Base-by-base conservation (phyloP, 768 basidiomycete genomes). In the Rhizopogon vesiculosus region DNA sequence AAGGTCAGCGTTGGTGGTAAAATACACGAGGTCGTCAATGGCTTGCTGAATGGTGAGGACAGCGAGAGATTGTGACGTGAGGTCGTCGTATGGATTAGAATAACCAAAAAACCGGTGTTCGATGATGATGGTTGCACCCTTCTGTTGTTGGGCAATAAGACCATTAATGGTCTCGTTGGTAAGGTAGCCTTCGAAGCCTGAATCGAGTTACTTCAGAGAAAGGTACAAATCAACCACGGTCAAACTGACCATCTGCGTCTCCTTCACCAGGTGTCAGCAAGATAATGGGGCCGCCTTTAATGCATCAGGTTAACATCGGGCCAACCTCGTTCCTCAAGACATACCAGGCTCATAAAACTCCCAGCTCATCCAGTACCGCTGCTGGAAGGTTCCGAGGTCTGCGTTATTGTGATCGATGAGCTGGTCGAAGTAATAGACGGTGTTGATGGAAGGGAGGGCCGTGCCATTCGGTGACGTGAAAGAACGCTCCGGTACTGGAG, bases 71-170 rank as follows among this genome's bases (percentile, higher is more conserved):
- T 25, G 25, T 25, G 25, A 25, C 25, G 25, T 25, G 25, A 25
- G 25, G 25, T 25, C 3, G 25, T 25, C 25, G 48, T 76, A 78
- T 3, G 88, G 88, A 64, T 88, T 91, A 56, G 87, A 89, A 16
- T 79, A 68, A 19, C 88, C 88, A 58, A 83, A 90, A 74, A 85
- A 91, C n/a, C 88, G 78, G 63, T 90, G 88, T 61, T 90, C 87
- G 31, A 89, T 57, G 31, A 89, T 72, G 58, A 89, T 73, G 5
- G 80, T 78, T 16, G 81, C 81, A 22, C 83, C 87, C 35, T 79
- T 79, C 56, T 86, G 74, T 65, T 84, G 81, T 63, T 86, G 82
- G 7, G 85, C 84, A 56, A 87, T 81, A 51, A 76, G 73, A 13
- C 87, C 87, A 58, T 78, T 82, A 59, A 89, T 79, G 4, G 84